Evolutionary conservation across 108 stramenopile species (phyloP).

Genomic region (Nitzschia sp.): DNA sequence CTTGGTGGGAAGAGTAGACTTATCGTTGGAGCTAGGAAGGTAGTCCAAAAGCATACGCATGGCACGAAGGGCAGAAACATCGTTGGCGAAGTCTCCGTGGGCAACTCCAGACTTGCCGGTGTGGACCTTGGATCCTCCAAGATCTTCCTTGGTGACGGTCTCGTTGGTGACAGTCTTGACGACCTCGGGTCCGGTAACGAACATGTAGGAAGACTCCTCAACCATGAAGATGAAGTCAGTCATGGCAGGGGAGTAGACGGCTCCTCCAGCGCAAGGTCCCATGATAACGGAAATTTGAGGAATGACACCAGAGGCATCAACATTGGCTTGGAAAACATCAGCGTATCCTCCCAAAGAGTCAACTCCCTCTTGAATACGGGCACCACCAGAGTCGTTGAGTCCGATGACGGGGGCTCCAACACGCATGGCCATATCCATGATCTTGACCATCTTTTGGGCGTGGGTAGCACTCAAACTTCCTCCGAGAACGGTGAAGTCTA

Average conservation of each 20-base stretch:
- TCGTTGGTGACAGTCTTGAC: slow-evolving; percentile 99
- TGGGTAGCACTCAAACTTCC: slow-evolving; percentile 94
- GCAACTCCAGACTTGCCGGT: slow-evolving; percentile 93
- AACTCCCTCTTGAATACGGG: slow-evolving; percentile 99
- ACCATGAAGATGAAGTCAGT: slow-evolving; percentile 99
- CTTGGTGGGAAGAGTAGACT: slow-evolving; percentile 61
- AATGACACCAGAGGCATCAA: slow-evolving; percentile 93
- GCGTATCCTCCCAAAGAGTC: slow-evolving; percentile 95
- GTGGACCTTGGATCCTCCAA: slow-evolving; percentile 95
- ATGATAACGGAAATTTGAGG: slow-evolving; percentile 94
- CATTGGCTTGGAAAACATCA: slow-evolving; percentile 98
- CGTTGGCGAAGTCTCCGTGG: slow-evolving; percentile 92
- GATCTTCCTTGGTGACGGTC: slow-evolving; percentile 93
- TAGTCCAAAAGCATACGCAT: slow-evolving; percentile 89
- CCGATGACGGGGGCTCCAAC: slow-evolving; percentile 98
- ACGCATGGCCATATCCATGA: slow-evolving; percentile 96
- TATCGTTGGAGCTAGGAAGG: slow-evolving; percentile 91
- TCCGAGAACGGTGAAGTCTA: slow-evolving; percentile 98
- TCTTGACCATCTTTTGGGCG: slow-evolving; percentile 98
- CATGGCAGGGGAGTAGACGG: slow-evolving; percentile 99
- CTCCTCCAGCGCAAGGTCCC: slow-evolving; percentile 80
- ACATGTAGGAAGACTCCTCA: slow-evolving; percentile 93
- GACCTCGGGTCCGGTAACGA: slow-evolving; percentile 98
- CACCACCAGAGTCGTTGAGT: slow-evolving; percentile 98
- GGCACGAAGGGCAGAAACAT: slow-evolving; percentile 89